Evolutionary conservation across 2,329 filamentous ascomycete species (phyloP), one percentile per base, ranked within the genome.

Genomic region (Pseudogymnoascus sp.): DNA sequence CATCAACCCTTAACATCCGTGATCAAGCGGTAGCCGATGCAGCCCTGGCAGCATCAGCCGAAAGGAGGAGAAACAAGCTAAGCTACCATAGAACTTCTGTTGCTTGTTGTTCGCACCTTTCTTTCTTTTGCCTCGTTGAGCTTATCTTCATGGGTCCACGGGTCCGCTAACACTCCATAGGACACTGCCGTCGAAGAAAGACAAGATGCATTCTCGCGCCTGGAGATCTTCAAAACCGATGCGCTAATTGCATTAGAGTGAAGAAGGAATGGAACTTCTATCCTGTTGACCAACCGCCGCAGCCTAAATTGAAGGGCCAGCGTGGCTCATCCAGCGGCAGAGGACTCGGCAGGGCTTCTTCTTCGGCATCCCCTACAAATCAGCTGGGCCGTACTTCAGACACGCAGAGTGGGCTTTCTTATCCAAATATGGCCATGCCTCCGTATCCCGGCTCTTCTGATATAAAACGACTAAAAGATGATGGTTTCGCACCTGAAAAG

Each of bases 31-130:
- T 72, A 66, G 64, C 69, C 47, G 70, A 74, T 64, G 47, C 70
- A 68, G 68, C 69, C 62, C 61, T 73, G 53, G 66, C 72, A 50
- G 38, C 72, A 44, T 73, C 74, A 38, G 81, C 83, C 37, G 84
- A 89, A 69, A 89, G 89, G 74, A 85, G 86, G 72, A 86, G 93
- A 72, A 97, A 96, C 76, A 97, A 96, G 77, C 82, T 97, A 65
- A 93, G 93, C 38, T 97, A 97, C 74, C 93, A 97, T 78, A 86
- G 93, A 72, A 96, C 92, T 37, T 96, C 93, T 50, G 91, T 97
- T 70, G 95, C 93, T 69, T 97, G 93, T 79, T 89, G 93, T 97
- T 83, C 84, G 93, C 86, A 64, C 44, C 65, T 26, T 33, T 60
- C 53, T 56, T 8, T 40, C 53, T 44, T 61, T 59, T 62, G 47